phyloP scores from a whole-genome alignment of 345 rosid genomes.

The Stellera chamaejasme region DNA sequence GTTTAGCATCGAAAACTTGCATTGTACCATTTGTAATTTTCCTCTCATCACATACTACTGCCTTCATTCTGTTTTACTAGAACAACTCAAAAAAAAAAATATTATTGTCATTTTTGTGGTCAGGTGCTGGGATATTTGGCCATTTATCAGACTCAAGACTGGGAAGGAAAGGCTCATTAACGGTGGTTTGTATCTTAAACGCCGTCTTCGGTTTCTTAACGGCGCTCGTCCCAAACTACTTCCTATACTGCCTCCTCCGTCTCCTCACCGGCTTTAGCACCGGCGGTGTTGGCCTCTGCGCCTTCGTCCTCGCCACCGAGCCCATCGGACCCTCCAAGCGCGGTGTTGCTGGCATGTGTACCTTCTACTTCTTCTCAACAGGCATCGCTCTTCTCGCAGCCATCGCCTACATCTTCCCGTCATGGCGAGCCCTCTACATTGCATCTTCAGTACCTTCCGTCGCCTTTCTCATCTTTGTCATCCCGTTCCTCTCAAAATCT shows the following conservation, averaged over 20 bases:
- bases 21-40: no score
- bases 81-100: no score
- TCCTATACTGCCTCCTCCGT: constrained; percentile 48
- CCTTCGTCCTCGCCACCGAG: constrained; percentile 76
- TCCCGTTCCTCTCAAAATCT: constrained; percentile 66
- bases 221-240: constrained; percentile 55
- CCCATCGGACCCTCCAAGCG: constrained; percentile 74
- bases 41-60: no score
- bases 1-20: no score
- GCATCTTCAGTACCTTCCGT: constrained; percentile 62
- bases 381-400: constrained; percentile 59
- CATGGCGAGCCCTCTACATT: constrained; percentile 66
- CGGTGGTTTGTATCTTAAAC: constrained; percentile 53
- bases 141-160: constrained; percentile 73
- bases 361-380: constrained; percentile 74
- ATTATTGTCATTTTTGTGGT: no score
- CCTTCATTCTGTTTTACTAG: no score
- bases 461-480: constrained; percentile 40
- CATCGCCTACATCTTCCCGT: constrained; percentile 46
- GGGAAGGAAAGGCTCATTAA: constrained; percentile 82
- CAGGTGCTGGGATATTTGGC: constrained; percentile 87
- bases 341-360: constrained; percentile 81
- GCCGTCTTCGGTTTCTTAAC: constrained; percentile 61
- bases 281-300: constrained; percentile 71
- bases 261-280: constrained; percentile 78